Evolutionary conservation across 2,329 filamentous ascomycete genomes (phyloP), one percentile per base, ranked within the genome.

Genomic region (Helotiales sp.): DNA sequence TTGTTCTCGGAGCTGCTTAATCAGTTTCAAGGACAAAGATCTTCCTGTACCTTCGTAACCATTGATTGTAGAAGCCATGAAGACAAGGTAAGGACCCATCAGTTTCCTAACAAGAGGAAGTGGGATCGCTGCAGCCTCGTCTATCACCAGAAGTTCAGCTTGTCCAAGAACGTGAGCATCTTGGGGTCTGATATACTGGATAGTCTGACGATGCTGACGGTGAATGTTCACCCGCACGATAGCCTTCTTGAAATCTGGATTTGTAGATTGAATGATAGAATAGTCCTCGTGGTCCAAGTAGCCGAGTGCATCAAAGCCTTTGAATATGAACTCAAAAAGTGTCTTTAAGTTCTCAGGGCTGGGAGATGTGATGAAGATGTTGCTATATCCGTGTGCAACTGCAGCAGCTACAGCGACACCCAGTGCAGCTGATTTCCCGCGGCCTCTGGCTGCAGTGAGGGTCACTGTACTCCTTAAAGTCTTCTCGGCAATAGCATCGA

Each of bases 61-160:
- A 71, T 98, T 98, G 77, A 99, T 97, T 1, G 95, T 99, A 0
- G 95, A 99, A 0, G 96, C 92, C 95, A 99, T 98, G 75, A 99
- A 99, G 8, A 98, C 92, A 34, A 99, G 80, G 74, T 99, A 99
- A 13, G 93, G 93, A 0, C 95, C 95, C 85, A 99, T 93, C 38
- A 99, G 81, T 75, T 97, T 97, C 66, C 89, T 84, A 7, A 99
- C 95, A 2, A 98, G 78, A 0, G 95, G 95, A 10, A 99, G 76
- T 12, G 96, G 95, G 62, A 99, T 99, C 1, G 96, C 96, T 12
- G 95, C 95, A 15, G 95, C 95, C 75, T 99, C 95, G 74, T 99
- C 95, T 63, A 99, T 98, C 8, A 99, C 93, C 10, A 99, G 79
- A 36, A 99, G 77, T 73, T 99, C 95, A 3, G 95, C 95, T 73